These are phyloP conservation scores for Aspergillus aculeatinus DNA, from an alignment of 2,329 filamentous ascomycete genomes.

Conservation along the genomic window DNA sequence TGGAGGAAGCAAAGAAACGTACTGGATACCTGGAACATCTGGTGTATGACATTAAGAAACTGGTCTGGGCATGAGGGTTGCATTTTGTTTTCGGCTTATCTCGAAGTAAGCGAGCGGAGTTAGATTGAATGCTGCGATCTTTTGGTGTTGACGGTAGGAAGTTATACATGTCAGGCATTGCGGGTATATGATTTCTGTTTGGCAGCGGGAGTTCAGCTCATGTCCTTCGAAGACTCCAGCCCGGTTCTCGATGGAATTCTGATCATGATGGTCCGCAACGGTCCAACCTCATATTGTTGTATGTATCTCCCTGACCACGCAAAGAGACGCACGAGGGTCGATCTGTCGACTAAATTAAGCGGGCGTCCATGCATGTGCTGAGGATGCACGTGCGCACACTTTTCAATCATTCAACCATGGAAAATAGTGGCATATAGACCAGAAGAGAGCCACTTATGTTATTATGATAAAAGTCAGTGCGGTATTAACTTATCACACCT, in stretches of 20 bases:
- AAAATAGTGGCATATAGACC: too few species aligned
- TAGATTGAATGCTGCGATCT: neutral
- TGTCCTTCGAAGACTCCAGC: too few species aligned
- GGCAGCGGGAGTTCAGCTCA: neutral
- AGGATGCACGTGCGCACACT: neutral
- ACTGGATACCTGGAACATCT: slow-evolving; percentile 84
- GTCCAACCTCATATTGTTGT: too few species aligned
- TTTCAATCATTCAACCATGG: neutral
- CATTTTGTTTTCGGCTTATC: neutral
- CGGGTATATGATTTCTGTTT: neutral
- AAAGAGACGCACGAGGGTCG: neutral
- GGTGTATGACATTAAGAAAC: slow-evolving; percentile 86
- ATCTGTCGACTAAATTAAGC: neutral
- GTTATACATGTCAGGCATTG: neutral
- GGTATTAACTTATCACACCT: too few species aligned
- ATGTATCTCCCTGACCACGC: neutral
- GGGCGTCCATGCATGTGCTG: neutral
- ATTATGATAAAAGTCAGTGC: too few species aligned
- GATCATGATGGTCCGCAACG: too few species aligned
- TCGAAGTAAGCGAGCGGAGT: neutral
- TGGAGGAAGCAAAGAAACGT: slow-evolving; percentile 80
- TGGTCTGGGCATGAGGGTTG: slow-evolving; percentile 70
- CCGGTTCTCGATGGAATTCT: too few species aligned
- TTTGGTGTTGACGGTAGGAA: neutral
- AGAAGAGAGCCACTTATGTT: too few species aligned